Base-by-base conservation (phyloP, 805 yeast genomes). In the Scheffersomyces ergatensis region DNA sequence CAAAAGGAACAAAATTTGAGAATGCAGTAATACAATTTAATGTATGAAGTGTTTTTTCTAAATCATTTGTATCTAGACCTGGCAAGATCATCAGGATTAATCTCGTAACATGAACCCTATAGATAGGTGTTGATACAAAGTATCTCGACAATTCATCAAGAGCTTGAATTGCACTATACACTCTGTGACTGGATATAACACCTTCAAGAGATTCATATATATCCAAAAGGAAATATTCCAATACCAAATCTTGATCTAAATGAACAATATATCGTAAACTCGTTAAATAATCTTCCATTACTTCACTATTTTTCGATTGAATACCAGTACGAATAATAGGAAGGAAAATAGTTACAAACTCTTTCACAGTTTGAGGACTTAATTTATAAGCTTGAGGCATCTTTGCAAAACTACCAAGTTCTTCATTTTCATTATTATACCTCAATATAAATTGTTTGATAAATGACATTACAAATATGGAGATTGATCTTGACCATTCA, bases 51-150 rank as follows among this genome's bases (percentile, higher is more conserved):
- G 96, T 83, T 55, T 90, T 78, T 12, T 70, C 72, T 36, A 89
- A 72, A 60, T 93, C 99, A 57, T 90, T 93, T 0, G 90, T 78
- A 57, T 93, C 98, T 21, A 93, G 80, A 23, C 93, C 96, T 0
- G 89, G 86, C 6, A 89, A 58, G 2, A 83, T 66, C 59, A 88
- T 71, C 20, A 82, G 77, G 30, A 90, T 57, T 13, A 93, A 67
- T 39, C 95, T 77, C 0, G 95, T 79, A 11, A 89, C 65, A 53
- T 93, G 99, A 11, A 87, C 80, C 33, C 96, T 68, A 55, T 76
- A 88, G 2, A 80, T 60, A 1, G 83, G 83, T 2, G 77, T 70
- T 5, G 65, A 56, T 0, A 85, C 82, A 72, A 93, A 78, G 45
- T 76, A 82, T 40, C 95, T 72, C 1, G 84, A 75, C 17, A 87